These are phyloP conservation scores for Solidago caesia DNA, from an alignment of 129 eudicot species.

Conservation along the genomic window DNA sequence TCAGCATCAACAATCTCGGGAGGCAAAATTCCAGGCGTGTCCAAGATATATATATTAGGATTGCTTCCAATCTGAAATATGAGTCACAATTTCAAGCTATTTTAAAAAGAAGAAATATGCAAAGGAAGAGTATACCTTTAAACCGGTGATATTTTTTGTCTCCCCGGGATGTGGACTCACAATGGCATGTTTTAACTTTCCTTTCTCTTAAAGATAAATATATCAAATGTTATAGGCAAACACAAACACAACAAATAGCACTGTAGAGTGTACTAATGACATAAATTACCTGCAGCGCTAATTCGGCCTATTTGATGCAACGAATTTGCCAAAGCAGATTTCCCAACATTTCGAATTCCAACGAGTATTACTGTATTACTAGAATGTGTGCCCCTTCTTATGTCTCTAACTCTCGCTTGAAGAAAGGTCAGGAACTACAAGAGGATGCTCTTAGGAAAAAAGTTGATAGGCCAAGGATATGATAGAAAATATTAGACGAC, in stretches of 20 bases:
- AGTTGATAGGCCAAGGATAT: neutral
- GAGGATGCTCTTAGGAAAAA: conserved; percentile 10
- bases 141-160: conserved; percentile 63
- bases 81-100: neutral
- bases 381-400: conserved; percentile 42
- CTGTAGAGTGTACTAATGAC: neutral
- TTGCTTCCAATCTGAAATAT: conserved; percentile 74
- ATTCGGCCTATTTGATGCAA: conserved; percentile 86
- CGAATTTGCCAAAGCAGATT: conserved; percentile 81
- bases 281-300: conserved; percentile 62
- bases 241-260: conserved; percentile 1
- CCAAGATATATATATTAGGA: conserved; percentile 76
- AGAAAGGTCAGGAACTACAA: conserved; percentile 69
- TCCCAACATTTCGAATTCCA: conserved; percentile 90
- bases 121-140: conserved; percentile 52
- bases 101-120: neutral
- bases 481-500: neutral
- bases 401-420: conserved; percentile 68
- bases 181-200: conserved; percentile 69
- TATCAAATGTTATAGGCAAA: conserved; percentile 11
- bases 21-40: conserved; percentile 85
- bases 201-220: conserved; percentile 57
- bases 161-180: conserved; percentile 84
- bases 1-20: conserved; percentile 55
- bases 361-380: conserved; percentile 58